phyloP scores from a whole-genome alignment of 768 basidiomycete species.

The Suillus bovinus region DNA sequence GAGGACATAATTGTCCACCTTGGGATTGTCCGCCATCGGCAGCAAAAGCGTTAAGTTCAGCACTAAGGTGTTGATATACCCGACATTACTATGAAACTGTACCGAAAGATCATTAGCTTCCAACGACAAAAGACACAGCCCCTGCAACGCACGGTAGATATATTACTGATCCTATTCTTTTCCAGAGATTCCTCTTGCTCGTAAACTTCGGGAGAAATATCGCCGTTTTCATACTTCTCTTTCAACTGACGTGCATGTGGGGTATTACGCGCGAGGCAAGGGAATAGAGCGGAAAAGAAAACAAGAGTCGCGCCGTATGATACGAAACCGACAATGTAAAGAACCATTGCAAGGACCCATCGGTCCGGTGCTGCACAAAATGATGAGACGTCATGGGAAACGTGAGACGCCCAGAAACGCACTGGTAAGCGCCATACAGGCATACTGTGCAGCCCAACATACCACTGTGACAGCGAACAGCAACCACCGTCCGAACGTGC shows the following conservation, averaged over 20 bases:
- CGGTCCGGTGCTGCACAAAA: conserved; percentile 51
- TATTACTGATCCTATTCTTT: conserved; percentile 84
- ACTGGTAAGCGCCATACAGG: conserved; percentile 74
- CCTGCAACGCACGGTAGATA: conserved; percentile 61
- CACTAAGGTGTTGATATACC: conserved; percentile 63
- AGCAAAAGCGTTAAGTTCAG: conserved; percentile 73
- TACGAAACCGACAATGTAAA: conserved; percentile 80
- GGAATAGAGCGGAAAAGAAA: conserved; percentile 79
- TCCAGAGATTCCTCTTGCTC: conserved; percentile 77
- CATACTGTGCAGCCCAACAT: conserved; percentile 82
- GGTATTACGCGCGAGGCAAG: conserved; percentile 80
- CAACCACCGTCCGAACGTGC: conserved; percentile 72
- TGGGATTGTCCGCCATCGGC: conserved; percentile 53
- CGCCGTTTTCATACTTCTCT: conserved; percentile 57
- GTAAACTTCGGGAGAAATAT: conserved; percentile 61
- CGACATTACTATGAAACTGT: conserved; percentile 76
- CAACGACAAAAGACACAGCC: neutral
- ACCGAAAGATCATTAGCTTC: neutral
- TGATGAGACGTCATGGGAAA: neutral
- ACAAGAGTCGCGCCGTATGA: conserved; percentile 80
- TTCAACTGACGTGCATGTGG: conserved; percentile 55
- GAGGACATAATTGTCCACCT: conserved; percentile 73
- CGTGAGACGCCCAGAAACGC: conserved; percentile 19
- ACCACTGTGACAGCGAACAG: conserved; percentile 68
- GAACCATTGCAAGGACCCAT: conserved; percentile 76